Evolutionary conservation across 1,284 basidiomycete genomes (phyloP).

Genomic region (Cutaneotrichosporon sp.): DNA sequence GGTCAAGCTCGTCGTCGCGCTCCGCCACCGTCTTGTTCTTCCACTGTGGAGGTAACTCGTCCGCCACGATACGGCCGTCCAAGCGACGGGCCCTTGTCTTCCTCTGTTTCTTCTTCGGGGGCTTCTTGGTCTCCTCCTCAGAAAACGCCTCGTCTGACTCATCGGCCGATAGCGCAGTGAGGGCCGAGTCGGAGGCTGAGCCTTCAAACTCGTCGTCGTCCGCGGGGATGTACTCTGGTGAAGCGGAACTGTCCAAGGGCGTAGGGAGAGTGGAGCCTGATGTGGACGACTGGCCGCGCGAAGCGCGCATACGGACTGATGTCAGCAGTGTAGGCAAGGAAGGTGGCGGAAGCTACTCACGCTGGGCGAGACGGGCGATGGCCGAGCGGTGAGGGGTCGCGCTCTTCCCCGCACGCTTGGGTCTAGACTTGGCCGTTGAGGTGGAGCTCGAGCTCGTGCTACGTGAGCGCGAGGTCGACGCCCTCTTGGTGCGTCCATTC

Average conservation of each 20-base stretch:
- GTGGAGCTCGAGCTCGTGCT: background rate
- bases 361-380: slow-evolving; percentile 21
- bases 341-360: slow-evolving; percentile 3
- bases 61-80: slow-evolving; percentile 23
- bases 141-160: slow-evolving; percentile 18
- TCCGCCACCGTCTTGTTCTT: slow-evolving; percentile 2
- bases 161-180: slow-evolving; percentile 22
- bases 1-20: slow-evolving; percentile 12
- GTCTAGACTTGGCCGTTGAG: background rate
- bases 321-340: background rate
- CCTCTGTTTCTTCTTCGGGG: slow-evolving; percentile 16
- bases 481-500: background rate
- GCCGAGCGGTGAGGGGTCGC: slow-evolving; percentile 17
- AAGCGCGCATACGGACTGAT: slow-evolving; percentile 8
- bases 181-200: slow-evolving; percentile 12
- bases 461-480: background rate
- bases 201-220: slow-evolving; percentile 4
- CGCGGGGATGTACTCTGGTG: slow-evolving; percentile 3
- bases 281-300: slow-evolving; percentile 8
- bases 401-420: slow-evolving; percentile 21
- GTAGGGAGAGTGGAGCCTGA: background rate
- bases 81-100: slow-evolving; percentile 22
- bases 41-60: slow-evolving; percentile 20
- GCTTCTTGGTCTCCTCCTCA: slow-evolving; percentile 10
- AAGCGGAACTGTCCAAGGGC: background rate